phyloP scores from a whole-genome alignment of 2,329 filamentous ascomycete genomes.

The Pseudopithomyces maydicus region DNA sequence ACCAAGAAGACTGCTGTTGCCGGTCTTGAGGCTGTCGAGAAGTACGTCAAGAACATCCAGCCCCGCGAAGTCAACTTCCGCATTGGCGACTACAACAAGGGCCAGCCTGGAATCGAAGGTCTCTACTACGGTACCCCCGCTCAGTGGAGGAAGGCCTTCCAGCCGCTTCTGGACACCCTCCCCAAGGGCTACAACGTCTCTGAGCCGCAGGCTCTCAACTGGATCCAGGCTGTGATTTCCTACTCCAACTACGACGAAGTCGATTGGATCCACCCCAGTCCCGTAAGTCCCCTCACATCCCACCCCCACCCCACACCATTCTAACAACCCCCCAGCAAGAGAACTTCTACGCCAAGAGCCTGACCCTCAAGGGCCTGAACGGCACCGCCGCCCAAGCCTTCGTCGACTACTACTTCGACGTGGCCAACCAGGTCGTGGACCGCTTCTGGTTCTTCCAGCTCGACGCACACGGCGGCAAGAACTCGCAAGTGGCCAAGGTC shows the following conservation, averaged over 20 bases:
- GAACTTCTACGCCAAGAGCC: slow-evolving; percentile 17
- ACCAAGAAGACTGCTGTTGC: slow-evolving; percentile 15
- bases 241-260: slow-evolving; percentile 17
- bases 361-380: slow-evolving; percentile 15
- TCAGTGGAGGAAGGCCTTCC: slow-evolving; percentile 11
- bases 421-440: slow-evolving; percentile 13
- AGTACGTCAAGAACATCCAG: slow-evolving; percentile 15
- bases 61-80: slow-evolving; percentile 18
- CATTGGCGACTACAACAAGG: slow-evolving; percentile 16
- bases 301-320: neutral
- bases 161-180: slow-evolving; percentile 15
- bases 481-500: slow-evolving; percentile 16
- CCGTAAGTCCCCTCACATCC: slow-evolving; percentile 5
- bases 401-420: slow-evolving; percentile 18
- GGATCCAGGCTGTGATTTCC: slow-evolving; percentile 14
- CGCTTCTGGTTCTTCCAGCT: slow-evolving; percentile 20
- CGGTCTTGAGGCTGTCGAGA: slow-evolving; percentile 17
- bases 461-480: slow-evolving; percentile 18
- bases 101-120: slow-evolving; percentile 13
- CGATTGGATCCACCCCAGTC: slow-evolving; percentile 13
- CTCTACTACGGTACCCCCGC: slow-evolving; percentile 17
- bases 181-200: slow-evolving; percentile 11
- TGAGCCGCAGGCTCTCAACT: slow-evolving; percentile 9
- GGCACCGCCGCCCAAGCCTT: slow-evolving; percentile 11
- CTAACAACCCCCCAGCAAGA: slow-evolving; percentile 13